Evolutionary conservation across 2,329 filamentous ascomycete genomes (phyloP), one percentile per base, ranked within the genome.

Genomic region (Saccharata proteae): DNA sequence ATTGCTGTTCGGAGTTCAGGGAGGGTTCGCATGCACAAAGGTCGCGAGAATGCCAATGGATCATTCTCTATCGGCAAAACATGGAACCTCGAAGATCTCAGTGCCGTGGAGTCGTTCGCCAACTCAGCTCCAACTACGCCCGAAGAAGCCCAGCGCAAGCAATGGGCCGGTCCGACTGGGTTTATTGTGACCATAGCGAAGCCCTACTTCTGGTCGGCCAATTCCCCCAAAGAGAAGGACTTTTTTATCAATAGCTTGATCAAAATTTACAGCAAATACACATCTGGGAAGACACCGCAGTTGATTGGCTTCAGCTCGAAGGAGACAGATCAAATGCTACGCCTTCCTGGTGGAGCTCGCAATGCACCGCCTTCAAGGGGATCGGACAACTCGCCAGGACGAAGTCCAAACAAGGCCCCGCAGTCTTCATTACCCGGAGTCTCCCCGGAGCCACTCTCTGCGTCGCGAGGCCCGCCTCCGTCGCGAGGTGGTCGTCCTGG

Each of bases 11-110:
- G 84, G 39, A 90, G 84, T 48, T 93, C 88, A 2, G 90, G 88
- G 34, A 72, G 85, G 38, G 88, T 98, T 29, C 81, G 86, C 48
- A 76, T 98, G 64, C 90, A 98, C 65, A 98, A 98, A 59, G 88
- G 85, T 36, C 79, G 93, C 46, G 90, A 98, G 61, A 98, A 98
- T 54, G 67, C 72, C 34, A 94, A 93, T 54, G 85, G 85, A 34
- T 76, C 82, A 15, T 98, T 94, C 57, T 96, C 88, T 13, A 93
- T 98, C 43, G 90, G 90, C 43, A 98, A 98, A 62, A 93, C 90
- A 3, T 98, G 90, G 90, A 81, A 86, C 52, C 71, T 98, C 43
- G 88, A 96, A 56, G 90, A 98, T 51, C 63, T 98, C 29, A 71
- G 72, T 4, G 69, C 71, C 26, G 81, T 98, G 42, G 80, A 93